Conservation (phyloP, 1,284 basidiomycete genomes). For the Tylopilus sp. region DNA sequence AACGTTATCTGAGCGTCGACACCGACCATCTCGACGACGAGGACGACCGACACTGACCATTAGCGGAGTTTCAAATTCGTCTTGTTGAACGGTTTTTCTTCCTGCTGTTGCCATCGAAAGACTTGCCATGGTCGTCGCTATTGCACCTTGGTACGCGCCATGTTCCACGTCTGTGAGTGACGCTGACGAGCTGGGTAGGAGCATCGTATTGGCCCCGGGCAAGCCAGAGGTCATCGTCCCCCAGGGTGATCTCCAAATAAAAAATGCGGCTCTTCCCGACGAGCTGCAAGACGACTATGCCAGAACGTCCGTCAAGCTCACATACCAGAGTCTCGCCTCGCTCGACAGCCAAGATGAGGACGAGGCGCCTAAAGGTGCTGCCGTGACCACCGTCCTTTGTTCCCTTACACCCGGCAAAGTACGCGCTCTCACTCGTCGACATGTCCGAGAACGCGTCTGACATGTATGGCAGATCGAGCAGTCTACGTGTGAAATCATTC, state of each 20-base stretch:
- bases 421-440: constrained; percentile 19
- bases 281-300: constrained; percentile 60
- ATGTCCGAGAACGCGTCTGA: constrained; percentile 6
- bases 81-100: background rate
- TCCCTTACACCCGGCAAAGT: constrained; percentile 75
- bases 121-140: constrained; percentile 49
- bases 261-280: constrained; percentile 81
- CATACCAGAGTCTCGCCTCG: constrained; percentile 47
- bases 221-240: constrained; percentile 61
- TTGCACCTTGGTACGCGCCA: constrained; percentile 58
- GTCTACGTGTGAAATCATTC: constrained; percentile 68
- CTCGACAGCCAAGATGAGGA: constrained; percentile 49
- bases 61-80: constrained; percentile 38
- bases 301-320: constrained; percentile 78
- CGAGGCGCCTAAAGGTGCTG: constrained; percentile 41
- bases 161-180: background rate
- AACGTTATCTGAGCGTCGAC: constrained; percentile 3
- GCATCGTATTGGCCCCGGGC: constrained; percentile 57
- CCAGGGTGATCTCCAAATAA: constrained; percentile 73
- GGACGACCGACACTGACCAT: constrained; percentile 23
- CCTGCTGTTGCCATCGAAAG: too few species aligned
- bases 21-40: constrained; percentile 46
- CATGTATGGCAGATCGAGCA: constrained; percentile 67
- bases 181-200: constrained; percentile 43
- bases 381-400: constrained; percentile 53